Conservation (phyloP, 441 rosid species). For the Eutrema salsugineum region DNA sequence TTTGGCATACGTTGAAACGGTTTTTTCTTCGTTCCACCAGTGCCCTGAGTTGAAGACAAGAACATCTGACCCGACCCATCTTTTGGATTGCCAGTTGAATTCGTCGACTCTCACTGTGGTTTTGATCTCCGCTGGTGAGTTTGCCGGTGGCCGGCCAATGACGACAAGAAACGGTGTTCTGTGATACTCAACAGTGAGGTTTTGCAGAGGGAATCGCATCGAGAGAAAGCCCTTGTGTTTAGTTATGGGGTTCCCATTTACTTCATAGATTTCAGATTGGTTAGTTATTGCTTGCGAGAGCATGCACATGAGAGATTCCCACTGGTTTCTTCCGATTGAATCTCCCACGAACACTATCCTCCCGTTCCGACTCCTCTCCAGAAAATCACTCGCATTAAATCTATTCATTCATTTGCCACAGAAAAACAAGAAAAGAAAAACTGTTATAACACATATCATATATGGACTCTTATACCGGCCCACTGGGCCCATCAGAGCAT, state of each 20-base stretch:
- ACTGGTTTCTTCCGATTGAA: slow-evolving; percentile 88
- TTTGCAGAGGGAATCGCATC: slow-evolving; percentile 58
- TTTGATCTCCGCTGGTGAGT: slow-evolving; percentile 38
- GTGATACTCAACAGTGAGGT: slow-evolving; percentile 78
- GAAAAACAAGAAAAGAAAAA: neutral
- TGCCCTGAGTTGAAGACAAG: slow-evolving; percentile 77
- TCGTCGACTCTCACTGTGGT: slow-evolving; percentile 55
- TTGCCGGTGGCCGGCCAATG: slow-evolving; percentile 51
- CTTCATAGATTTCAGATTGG: slow-evolving; percentile 64
- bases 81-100: slow-evolving; percentile 60
- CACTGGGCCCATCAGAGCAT: too few species aligned
- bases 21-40: slow-evolving; percentile 87
- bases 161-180: slow-evolving; percentile 71
- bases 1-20: slow-evolving; percentile 43
- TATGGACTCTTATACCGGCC: too few species aligned
- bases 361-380: slow-evolving; percentile 66
- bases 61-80: slow-evolving; percentile 74
- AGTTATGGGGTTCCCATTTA: slow-evolving; percentile 59
- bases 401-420: slow-evolving; percentile 30
- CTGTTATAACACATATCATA: too few species aligned
- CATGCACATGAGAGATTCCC: slow-evolving; percentile 90
- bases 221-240: slow-evolving; percentile 90
- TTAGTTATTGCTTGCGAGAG: slow-evolving; percentile 56
- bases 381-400: slow-evolving; percentile 66
- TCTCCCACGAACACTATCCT: slow-evolving; percentile 88